These are phyloP conservation scores for Closterium sp. DNA, from an alignment of 139 green algal genomes.

Conservation along the genomic window DNA sequence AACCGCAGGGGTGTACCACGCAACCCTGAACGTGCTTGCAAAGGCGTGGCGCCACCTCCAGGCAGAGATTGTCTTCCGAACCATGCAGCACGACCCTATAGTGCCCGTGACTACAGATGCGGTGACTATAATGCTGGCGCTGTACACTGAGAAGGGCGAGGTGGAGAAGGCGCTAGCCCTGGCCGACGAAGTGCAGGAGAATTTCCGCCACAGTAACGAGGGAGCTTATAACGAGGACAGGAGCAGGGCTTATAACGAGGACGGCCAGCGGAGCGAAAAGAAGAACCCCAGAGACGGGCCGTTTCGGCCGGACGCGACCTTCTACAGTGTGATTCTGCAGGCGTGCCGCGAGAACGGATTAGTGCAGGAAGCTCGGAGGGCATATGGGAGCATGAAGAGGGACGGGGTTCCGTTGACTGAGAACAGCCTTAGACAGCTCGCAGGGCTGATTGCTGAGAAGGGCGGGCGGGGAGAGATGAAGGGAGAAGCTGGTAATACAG, in stretches of 20 bases:
- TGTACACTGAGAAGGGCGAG: not conserved
- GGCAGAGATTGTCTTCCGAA: not conserved
- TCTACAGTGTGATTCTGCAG: not conserved
- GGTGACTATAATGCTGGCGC: not conserved
- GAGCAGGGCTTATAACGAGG: not conserved
- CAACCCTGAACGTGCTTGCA: not conserved
- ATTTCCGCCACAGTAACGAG: not conserved
- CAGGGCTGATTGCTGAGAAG: not conserved
- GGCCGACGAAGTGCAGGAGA: not conserved
- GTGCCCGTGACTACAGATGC: not conserved
- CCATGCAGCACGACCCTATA: not conserved
- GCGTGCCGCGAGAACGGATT: not conserved
- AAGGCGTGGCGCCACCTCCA: not conserved
- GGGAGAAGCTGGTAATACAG: not conserved
- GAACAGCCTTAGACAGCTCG: not conserved
- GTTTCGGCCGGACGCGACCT: not conserved
- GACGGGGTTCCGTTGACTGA: not conserved
- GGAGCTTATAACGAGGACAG: not conserved
- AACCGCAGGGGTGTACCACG: not conserved
- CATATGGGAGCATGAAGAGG: not conserved
- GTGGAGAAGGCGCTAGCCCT: not conserved
- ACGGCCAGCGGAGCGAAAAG: not conserved
- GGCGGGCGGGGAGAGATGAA: too few relatives aligned
- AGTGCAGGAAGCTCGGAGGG: not conserved
- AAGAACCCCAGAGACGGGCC: not conserved